Evolutionary conservation across 2,329 filamentous ascomycete species (phyloP).

Genomic region (Myriangium duriaei): DNA sequence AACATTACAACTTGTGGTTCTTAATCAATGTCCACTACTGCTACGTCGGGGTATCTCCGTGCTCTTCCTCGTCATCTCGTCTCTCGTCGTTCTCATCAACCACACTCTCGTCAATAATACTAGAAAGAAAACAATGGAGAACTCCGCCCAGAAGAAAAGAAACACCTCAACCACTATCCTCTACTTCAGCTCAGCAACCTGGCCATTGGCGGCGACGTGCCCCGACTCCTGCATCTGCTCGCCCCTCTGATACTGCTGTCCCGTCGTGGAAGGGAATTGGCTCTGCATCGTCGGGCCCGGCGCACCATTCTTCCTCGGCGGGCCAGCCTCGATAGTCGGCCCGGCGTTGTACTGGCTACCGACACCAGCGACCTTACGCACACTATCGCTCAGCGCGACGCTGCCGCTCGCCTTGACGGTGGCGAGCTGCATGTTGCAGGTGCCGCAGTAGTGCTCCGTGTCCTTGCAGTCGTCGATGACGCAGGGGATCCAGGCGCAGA

Average conservation of each 20-base stretch:
- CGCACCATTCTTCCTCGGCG: conserved; percentile 2
- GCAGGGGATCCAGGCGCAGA: conserved; percentile 9
- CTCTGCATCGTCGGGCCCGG: conserved; percentile 3
- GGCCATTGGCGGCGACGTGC: conserved; percentile 5
- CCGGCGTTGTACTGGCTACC: conserved; percentile 2
- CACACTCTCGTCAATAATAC: no score
- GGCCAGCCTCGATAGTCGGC: neutral
- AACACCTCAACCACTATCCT: no score
- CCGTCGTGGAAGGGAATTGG: neutral
- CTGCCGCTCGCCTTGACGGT: conserved; percentile 4
- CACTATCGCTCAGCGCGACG: conserved; percentile 1
- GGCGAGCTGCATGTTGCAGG: conserved; percentile 6
- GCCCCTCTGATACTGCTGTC: conserved; percentile 1
- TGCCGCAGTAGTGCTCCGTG: conserved; percentile 8
- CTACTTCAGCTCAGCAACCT: conserved; percentile 3
- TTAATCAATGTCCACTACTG: no score
- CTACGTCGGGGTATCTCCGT: no score
- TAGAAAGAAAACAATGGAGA: no score
- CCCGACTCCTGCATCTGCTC: conserved; percentile 4
- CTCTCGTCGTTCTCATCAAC: no score
- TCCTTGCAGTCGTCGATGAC: conserved; percentile 10
- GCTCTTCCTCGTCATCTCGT: no score
- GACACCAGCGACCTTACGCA: conserved; percentile 3
- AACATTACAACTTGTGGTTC: no score
- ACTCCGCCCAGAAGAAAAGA: no score